Percentiles rank a stretch among this genome's conserved stretches.
Conservation (phyloP, 345 rosid species). For the Pistacia atlantica region DNA sequence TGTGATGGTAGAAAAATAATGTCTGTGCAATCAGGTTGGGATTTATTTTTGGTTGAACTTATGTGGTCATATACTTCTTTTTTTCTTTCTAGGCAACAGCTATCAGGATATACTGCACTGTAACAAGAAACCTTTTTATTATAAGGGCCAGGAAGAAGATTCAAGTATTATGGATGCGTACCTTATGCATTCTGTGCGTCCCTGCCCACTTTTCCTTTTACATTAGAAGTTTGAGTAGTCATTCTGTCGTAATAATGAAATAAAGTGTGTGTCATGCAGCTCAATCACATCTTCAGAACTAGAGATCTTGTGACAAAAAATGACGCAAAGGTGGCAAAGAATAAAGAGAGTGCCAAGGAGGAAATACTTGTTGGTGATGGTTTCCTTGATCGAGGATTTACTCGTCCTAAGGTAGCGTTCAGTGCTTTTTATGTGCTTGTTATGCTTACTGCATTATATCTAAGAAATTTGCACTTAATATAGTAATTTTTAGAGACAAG, state of each 20-base stretch:
- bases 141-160: slow-evolving; percentile 78
- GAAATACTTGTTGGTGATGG: slow-evolving; percentile 54
- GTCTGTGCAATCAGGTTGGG: slow-evolving; percentile 1
- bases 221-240: slow-evolving; percentile 11
- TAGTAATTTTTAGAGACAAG: neutral
- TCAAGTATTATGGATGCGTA: slow-evolving; percentile 73
- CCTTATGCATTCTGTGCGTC: slow-evolving; percentile 85
- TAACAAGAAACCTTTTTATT: slow-evolving; percentile 87
- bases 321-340: slow-evolving; percentile 69
- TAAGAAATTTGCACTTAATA: neutral
- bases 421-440: slow-evolving; percentile 9
- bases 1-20: neutral
- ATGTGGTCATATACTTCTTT: slow-evolving; percentile 21
- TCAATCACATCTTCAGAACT: slow-evolving; percentile 81
- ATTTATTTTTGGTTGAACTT: slow-evolving; percentile 6
- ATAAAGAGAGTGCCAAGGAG: slow-evolving; percentile 44
- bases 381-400: slow-evolving; percentile 88
- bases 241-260: slow-evolving; percentile 19
- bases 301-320: slow-evolving; percentile 78
- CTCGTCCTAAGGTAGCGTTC: slow-evolving; percentile 87
- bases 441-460: neutral
- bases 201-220: slow-evolving; percentile 17
- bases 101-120: slow-evolving; percentile 81
- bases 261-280: slow-evolving; percentile 53
- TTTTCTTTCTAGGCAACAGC: slow-evolving; percentile 56